Base-by-base conservation (phyloP, 2,329 filamentous ascomycete genomes). In the Neopestalotiopsis sp. region DNA sequence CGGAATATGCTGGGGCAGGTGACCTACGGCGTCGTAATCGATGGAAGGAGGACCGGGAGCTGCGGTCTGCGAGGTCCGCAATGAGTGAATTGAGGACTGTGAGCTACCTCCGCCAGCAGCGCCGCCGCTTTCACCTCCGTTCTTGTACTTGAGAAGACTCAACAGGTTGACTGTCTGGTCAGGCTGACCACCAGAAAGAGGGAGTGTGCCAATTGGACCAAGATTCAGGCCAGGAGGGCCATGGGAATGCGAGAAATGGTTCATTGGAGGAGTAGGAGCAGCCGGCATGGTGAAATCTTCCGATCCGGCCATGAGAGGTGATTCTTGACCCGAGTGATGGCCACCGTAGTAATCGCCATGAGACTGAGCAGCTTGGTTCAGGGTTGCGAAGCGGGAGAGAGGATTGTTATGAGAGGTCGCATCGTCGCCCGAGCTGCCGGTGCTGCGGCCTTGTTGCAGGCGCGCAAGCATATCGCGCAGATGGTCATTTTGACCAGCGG, bases 111-210 rank as follows among this genome's bases (percentile, higher is more conserved):
- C 69, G 24, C 57, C 57, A 59, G 57, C 20, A 62, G 28, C 32
- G n/a, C 30, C 59, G 32, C 57, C 57, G 24, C 17, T 34, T 9
- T 34, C 57, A 69, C 57, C 71, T 72, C 32, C 57, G 58, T 71
- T 70, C 71, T 84, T 88, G 74, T 89, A 90, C 82, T 90, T 90
- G 77, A 91, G 84, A 67, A 90, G 81, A 72, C 88, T 90, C 75
- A 91, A 80, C 73, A 91, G 76, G 72, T 86, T 88, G 68, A 84
- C 81, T 57, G 85, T 88, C 74, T 86, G 85, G 66, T 87, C 85
- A 56, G 78, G 76, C 40, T 77, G 73, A 64, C 24, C 75, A 17
- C 74, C 67, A 40, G 70, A 74, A 34, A 76, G 76, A 40, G 81
- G 78, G 71, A 79, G 79, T 30, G 84, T 86, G 69, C 85, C 86